Conservation (phyloP, 2,329 filamentous ascomycete species). For the Cladosporium sp. region DNA sequence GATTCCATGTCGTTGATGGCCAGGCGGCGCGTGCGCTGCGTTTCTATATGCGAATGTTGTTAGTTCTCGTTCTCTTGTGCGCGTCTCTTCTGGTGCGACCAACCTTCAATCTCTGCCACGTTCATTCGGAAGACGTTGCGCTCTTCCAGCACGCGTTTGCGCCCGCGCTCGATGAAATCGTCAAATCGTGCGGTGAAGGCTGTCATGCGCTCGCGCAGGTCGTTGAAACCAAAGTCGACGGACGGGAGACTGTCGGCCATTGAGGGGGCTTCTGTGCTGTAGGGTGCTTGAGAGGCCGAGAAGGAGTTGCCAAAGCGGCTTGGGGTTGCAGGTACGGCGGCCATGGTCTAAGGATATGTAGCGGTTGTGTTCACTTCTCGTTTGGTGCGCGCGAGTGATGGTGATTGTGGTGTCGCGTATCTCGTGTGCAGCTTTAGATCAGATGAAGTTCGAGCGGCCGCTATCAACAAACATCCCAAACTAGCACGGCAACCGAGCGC, state of each 20-base stretch:
- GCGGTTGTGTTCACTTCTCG: not conserved
- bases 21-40: slow-evolving; percentile 2
- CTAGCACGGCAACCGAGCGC: not conserved
- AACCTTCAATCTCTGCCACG: slow-evolving; percentile 85
- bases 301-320: slow-evolving; percentile 65
- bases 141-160: slow-evolving; percentile 86
- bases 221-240: slow-evolving; percentile 94
- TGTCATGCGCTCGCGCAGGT: slow-evolving; percentile 89
- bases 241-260: slow-evolving; percentile 76
- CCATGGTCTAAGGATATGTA: slow-evolving; percentile 20
- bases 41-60: slow-evolving; percentile 10
- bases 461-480: not conserved
- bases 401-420: not conserved
- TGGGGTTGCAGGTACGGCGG: slow-evolving; percentile 34
- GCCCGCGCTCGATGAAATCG: slow-evolving; percentile 84
- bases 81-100: slow-evolving; percentile 18
- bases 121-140: slow-evolving; percentile 91
- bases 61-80: slow-evolving; percentile 4
- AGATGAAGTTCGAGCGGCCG: not conserved
- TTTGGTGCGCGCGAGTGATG: not conserved
- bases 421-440: not conserved
- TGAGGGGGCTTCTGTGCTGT: slow-evolving; percentile 52
- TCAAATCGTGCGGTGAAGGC: slow-evolving; percentile 90
- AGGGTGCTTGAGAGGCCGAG: slow-evolving; percentile 55
- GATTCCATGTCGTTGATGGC: slow-evolving; percentile 37